Conservation (phyloP, 2,329 filamentous ascomycete species). For the Stachybotrys echinatus region DNA sequence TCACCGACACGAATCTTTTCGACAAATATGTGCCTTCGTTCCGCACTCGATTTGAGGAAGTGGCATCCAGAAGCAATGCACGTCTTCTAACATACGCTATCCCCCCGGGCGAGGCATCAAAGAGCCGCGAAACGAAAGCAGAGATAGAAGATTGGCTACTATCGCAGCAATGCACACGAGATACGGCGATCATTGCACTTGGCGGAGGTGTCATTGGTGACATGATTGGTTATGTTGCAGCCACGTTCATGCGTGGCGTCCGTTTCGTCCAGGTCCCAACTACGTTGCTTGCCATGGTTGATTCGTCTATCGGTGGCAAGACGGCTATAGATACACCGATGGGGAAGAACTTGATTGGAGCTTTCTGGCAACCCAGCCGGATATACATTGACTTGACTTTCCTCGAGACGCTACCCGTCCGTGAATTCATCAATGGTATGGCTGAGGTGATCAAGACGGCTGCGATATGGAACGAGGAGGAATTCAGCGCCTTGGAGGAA, state of each 20-base stretch:
- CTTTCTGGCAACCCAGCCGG: slow-evolving; percentile 92
- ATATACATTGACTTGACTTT: slow-evolving; percentile 95
- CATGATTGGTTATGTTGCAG: slow-evolving; percentile 94
- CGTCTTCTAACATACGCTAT: slow-evolving; percentile 83
- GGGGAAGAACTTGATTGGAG: slow-evolving; percentile 92
- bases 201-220: slow-evolving; percentile 97
- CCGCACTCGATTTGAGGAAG: slow-evolving; percentile 33
- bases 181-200: slow-evolving; percentile 90
- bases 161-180: slow-evolving; percentile 83
- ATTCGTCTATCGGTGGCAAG: slow-evolving; percentile 97
- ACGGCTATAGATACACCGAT: slow-evolving; percentile 95
- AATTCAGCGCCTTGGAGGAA: slow-evolving; percentile 79
- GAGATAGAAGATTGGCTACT: slow-evolving; percentile 98
- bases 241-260: slow-evolving; percentile 97
- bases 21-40: slow-evolving; percentile 78
- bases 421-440: slow-evolving; percentile 98
- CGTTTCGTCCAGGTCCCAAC: slow-evolving; percentile 96
- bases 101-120: slow-evolving; percentile 87
- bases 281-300: slow-evolving; percentile 92
- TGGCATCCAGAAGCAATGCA: slow-evolving; percentile 28
- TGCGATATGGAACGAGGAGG: slow-evolving; percentile 86
- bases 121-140: slow-evolving; percentile 87
- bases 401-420: slow-evolving; percentile 79
- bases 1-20: slow-evolving; percentile 91
- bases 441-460: slow-evolving; percentile 97